A percentile compares a stretch with the other conserved stretches of the same genome.
Evolutionary conservation across 495 filamentous ascomycete species (phyloP).

Genomic region (Aspergillus diversus): DNA sequence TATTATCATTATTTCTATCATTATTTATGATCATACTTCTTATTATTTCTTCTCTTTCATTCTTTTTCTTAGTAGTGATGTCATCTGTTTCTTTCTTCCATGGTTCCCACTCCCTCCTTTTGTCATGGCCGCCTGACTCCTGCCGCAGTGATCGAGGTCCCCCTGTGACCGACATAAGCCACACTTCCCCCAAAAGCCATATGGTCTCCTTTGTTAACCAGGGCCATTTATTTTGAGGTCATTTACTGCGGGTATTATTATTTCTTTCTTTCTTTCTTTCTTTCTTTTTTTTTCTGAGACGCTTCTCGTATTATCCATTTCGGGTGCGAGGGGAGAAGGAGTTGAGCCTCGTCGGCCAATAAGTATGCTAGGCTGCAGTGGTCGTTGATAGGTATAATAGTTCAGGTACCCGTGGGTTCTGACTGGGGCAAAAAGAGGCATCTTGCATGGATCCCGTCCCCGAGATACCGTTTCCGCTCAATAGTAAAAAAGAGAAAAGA

Average conservation of each 20-base stretch:
- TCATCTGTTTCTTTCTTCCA: not conserved
- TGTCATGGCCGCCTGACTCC: not conserved
- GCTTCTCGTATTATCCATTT: conserved; percentile 1
- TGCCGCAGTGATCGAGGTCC: not conserved
- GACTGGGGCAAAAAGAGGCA: conserved; percentile 7
- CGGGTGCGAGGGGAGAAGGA: not conserved
- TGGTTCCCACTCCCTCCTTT: not conserved
- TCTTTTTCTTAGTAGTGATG: not conserved
- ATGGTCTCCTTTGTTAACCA: not conserved
- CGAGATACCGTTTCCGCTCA: not conserved
- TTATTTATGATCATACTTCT: not conserved
- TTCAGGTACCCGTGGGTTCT: conserved; percentile 18
- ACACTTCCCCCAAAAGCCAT: not conserved
- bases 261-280: not conserved
- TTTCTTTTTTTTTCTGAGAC: not conserved
- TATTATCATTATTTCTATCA: no score
- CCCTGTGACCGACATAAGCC: conserved; percentile 2
- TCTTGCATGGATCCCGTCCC: conserved; percentile 2
- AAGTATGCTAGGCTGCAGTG: conserved; percentile 18
- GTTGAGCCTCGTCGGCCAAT: conserved; percentile 18
- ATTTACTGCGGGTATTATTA: no score
- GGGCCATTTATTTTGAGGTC: not conserved
- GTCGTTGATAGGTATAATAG: conserved; percentile 6
- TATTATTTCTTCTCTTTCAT: not conserved
- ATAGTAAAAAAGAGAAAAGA: not conserved